Base-by-base conservation (phyloP, 192 early-diverging fungal species). In the Backusella mclennaniae region DNA sequence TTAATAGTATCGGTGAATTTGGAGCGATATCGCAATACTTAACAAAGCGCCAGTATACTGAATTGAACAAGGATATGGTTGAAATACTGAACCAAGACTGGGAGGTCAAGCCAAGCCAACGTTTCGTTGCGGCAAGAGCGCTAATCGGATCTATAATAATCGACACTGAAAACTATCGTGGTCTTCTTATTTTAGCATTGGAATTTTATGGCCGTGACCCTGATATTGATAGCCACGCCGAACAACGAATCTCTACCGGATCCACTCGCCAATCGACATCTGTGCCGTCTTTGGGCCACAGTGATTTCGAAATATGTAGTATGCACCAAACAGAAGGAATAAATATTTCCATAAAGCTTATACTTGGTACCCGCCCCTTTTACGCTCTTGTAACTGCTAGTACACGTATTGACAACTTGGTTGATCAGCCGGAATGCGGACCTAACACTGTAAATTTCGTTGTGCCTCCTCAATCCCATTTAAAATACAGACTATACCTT, bases 71-170 rank as follows among this genome's bases (percentile, higher is more conserved):
- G 33, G 67, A 38, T 68, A 68, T 68, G 67, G 38, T 36, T 68
- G 67, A 68, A 36, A 68, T 68, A 68, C 17, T 68, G 67, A 68
- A 38, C 66, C 66, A 67, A 67, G 66, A 67, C 66, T 67, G 31
- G 66, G 66, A 67, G 29, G 36, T 67, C 31, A 67, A 67, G 35
- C 66, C 66, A 67, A 67, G 33, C 66, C 66, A 67, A 67, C 66
- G 66, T 67, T 67, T 67, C 35, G 36, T 67, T 67, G 66, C 15
- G 66, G 66, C 31, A 67, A 67, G 66, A 67, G 66, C 66, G 66
- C 66, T 67, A 15, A 67, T 67, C 12, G 17, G 66, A 38, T 67
- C 33, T 67, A 9, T 67, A 67, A 67, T 67, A 36, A 67, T 67
- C 33, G 66, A 67, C 38, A 67, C 66, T 67, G 66, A 67, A 67